These are phyloP conservation scores for Boletus vermiculosoides DNA, from an alignment of 768 basidiomycete genomes.

Conservation along the genomic window DNA sequence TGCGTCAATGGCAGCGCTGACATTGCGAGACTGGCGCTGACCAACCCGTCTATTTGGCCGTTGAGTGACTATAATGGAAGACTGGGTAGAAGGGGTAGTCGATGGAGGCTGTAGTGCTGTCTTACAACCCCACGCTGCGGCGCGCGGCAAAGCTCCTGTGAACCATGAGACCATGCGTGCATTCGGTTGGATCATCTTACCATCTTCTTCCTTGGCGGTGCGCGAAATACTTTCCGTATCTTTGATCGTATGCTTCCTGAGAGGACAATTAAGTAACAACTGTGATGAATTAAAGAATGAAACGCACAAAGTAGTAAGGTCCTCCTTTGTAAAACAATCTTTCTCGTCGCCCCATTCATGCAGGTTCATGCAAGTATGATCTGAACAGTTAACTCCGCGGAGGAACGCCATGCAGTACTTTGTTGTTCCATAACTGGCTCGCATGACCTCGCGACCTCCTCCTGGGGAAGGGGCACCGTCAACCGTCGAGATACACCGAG, in stretches of 20 bases:
- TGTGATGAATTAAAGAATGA: conserved; percentile 7
- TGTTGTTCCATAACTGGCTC: conserved; percentile 94
- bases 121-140: conserved; percentile 62
- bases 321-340: conserved; percentile 96
- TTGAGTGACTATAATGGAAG: conserved; percentile 26
- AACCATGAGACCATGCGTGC: conserved; percentile 8
- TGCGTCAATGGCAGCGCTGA: conserved; percentile 34
- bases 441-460: conserved; percentile 84
- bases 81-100: conserved; percentile 13
- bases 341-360: conserved; percentile 99
- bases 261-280: not conserved
- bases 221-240: conserved; percentile 73
- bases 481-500: conserved; percentile 86
- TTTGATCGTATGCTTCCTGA: conserved; percentile 90
- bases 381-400: conserved; percentile 78
- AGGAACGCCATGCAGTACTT: conserved; percentile 98
- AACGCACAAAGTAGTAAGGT: conserved; percentile 84
- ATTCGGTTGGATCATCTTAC: conserved; percentile 26
- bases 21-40: conserved; percentile 48
- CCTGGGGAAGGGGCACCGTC: conserved; percentile 92
- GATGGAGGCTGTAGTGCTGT: conserved; percentile 22
- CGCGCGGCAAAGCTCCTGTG: conserved; percentile 58
- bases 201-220: conserved; percentile 59
- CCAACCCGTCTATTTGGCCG: conserved; percentile 46
- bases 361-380: conserved; percentile 88